Evolutionary conservation across 768 basidiomycete genomes (phyloP).

Genomic region (Lactarius psammicola): DNA sequence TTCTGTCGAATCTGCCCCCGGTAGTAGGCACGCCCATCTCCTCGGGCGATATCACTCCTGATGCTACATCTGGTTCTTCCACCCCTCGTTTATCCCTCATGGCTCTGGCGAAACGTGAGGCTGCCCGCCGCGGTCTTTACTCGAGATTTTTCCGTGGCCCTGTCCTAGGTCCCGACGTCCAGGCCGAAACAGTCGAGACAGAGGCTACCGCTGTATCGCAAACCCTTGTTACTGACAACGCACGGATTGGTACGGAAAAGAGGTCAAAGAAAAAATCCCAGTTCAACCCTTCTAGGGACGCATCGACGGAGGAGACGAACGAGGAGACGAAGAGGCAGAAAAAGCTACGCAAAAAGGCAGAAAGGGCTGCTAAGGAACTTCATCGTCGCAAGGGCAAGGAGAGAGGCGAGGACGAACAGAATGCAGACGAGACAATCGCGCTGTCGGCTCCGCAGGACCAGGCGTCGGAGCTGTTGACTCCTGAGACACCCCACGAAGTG

Average conservation of each 20-base stretch:
- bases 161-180: conserved; percentile 51
- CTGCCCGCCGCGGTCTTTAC: conserved; percentile 74
- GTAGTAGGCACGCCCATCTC: conserved; percentile 47
- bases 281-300: not conserved
- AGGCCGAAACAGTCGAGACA: conserved; percentile 18
- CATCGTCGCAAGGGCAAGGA: conserved; percentile 18
- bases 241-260: not conserved
- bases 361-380: conserved; percentile 20
- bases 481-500: not conserved
- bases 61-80: conserved; percentile 28
- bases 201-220: conserved; percentile 6
- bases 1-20: conserved; percentile 70
- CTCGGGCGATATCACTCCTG: conserved; percentile 38
- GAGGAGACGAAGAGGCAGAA: conserved; percentile 15
- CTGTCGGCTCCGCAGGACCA: not conserved
- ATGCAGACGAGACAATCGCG: not conserved
- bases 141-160: conserved; percentile 80
- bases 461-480: not conserved
- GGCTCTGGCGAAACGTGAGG: conserved; percentile 69
- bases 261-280: conserved; percentile 14
- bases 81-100: conserved; percentile 50
- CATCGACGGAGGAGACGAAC: conserved; percentile 12
- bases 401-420: not conserved
- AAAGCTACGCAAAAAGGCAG: conserved; percentile 28
- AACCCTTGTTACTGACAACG: not conserved